Evolutionary conservation across 768 basidiomycete genomes (phyloP).

Genomic region (Clitopilus passeckerianus): DNA sequence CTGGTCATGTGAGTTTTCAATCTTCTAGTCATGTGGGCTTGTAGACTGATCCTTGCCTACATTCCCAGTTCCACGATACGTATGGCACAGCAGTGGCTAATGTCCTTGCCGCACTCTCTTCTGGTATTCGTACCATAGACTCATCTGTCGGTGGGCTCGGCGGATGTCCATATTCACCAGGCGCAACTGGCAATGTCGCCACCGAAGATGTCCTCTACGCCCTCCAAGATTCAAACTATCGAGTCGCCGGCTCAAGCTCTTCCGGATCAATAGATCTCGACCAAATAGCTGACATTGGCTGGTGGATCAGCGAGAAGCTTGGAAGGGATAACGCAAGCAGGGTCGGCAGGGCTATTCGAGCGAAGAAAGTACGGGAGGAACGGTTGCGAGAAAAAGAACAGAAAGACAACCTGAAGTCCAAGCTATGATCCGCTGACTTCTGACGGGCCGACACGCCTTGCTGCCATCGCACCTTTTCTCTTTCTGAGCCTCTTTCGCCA

Average conservation of each 20-base stretch:
- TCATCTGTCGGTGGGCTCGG: conserved; percentile 86
- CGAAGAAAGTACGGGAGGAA: conserved; percentile 36
- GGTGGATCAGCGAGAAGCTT: conserved; percentile 74
- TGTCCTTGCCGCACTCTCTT: conserved; percentile 61
- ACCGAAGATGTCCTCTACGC: conserved; percentile 92
- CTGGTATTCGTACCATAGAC: conserved; percentile 80
- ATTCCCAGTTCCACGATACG: conserved; percentile 78
- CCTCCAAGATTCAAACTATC: conserved; percentile 58
- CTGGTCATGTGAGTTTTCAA: conserved; percentile 52
- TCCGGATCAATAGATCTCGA: conserved; percentile 49
- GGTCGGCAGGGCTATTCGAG: conserved; percentile 67
- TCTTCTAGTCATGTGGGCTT: not conserved
- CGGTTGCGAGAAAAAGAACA: conserved; percentile 11
- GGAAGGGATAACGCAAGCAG: conserved; percentile 69
- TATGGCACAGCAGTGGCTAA: conserved; percentile 82
- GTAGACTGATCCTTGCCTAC: no score
- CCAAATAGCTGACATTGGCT: conserved; percentile 70
- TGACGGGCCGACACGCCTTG: not conserved
- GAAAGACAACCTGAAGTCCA: conserved; percentile 1
- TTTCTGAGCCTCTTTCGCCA: not conserved
- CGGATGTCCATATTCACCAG: conserved; percentile 94
- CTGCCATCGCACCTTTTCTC: not conserved
- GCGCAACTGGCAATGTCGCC: conserved; percentile 91
- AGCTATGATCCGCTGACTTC: conserved; percentile 3
- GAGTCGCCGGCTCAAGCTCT: conserved; percentile 37